Evolutionary conservation across 345 rosid genomes (phyloP).

Genomic region (Hypericum androsaemum): DNA sequence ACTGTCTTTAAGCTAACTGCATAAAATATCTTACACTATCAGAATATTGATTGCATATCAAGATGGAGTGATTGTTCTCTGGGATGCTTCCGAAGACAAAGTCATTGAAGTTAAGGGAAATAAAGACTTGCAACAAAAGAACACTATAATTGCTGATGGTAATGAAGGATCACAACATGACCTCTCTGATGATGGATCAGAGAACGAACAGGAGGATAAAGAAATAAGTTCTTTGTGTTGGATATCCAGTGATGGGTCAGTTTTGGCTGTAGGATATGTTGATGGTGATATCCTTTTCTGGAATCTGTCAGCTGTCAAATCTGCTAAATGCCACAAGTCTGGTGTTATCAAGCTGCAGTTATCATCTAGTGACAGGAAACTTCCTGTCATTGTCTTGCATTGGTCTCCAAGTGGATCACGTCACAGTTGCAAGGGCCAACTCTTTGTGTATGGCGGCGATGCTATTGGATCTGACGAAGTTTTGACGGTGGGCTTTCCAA

Average conservation of each 20-base stretch:
- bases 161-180: constrained; percentile 21
- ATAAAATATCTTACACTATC: constrained; percentile 2
- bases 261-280: constrained; percentile 78
- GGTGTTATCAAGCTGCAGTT: neutral
- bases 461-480: constrained; percentile 29
- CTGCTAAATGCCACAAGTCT: constrained; percentile 21
- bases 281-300: constrained; percentile 85
- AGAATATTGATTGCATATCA: constrained; percentile 72
- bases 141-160: constrained; percentile 22
- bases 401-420: constrained; percentile 18
- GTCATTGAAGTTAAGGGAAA: constrained; percentile 48
- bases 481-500: constrained; percentile 18
- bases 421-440: constrained; percentile 15
- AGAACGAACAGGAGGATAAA: constrained; percentile 43
- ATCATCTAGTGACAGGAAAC: neutral
- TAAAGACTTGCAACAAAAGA: constrained; percentile 55
- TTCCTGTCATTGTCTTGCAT: constrained; percentile 8
- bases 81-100: constrained; percentile 73
- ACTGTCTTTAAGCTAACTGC: constrained; percentile 10
- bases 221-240: constrained; percentile 84
- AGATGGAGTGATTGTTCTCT: constrained; percentile 64
- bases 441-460: constrained; percentile 28
- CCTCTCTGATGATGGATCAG: constrained; percentile 21
- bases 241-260: constrained; percentile 72
- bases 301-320: constrained; percentile 34